These are phyloP conservation scores for Blastocystis hominis DNA, from an alignment of 352 stramenopile species.

Conservation along the genomic window DNA sequence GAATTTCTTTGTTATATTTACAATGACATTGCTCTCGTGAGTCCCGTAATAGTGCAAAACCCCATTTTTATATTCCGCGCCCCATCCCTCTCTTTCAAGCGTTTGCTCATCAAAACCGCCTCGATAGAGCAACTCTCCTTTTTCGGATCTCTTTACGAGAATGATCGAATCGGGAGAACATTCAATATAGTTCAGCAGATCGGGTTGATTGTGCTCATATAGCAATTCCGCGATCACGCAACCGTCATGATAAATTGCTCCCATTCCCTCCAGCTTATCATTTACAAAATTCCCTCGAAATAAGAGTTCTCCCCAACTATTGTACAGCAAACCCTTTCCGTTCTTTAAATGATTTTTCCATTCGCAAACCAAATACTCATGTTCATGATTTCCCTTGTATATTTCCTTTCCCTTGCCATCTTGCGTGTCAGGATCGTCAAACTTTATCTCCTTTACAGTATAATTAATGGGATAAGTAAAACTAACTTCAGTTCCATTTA, in stretches of 20 bases:
- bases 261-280: constrained; percentile 10
- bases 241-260: constrained; percentile 17
- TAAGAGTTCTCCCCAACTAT: not conserved
- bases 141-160: not conserved
- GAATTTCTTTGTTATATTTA: constrained; percentile 1
- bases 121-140: not conserved
- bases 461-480: not conserved
- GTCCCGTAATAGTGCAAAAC: not conserved
- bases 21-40: not conserved
- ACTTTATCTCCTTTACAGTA: not conserved
- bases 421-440: not conserved
- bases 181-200: not conserved
- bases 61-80: constrained; percentile 7
- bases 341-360: constrained; percentile 35
- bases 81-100: not conserved
- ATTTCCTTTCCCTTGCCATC: not conserved
- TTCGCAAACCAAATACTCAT: not conserved
- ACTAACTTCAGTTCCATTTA: not conserved
- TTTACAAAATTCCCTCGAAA: constrained; percentile 53
- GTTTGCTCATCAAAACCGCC: constrained; percentile 21
- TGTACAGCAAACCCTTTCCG: constrained; percentile 40
- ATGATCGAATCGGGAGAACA: not conserved
- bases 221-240: not conserved
- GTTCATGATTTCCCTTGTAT: not conserved
- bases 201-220: not conserved